Base-by-base conservation (phyloP, 2,329 filamentous ascomycete species). In the Capronia coronata region DNA sequence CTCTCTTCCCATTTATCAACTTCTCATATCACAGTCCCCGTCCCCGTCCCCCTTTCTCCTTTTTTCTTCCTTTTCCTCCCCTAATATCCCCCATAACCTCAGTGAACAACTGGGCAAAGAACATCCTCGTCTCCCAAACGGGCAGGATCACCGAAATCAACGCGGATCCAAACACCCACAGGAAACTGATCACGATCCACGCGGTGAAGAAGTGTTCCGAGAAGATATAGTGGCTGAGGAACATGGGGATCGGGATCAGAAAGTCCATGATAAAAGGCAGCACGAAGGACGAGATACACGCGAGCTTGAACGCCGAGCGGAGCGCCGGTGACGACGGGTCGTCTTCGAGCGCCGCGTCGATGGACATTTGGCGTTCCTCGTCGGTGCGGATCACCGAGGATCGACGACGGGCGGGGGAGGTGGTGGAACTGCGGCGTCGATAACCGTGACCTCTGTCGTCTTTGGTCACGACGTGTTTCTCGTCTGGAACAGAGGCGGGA, bases 191-290 rank as follows among this genome's bases (percentile, higher is more conserved):
- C 1, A 80, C 75, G 9, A 89, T 79, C 86, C 86, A 90, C 37
- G 84, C 86, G 3, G 84, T 86, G 68, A 91, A 93, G 73, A 93
- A 93, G 14, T 74, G 74, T 71, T 86, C 84, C 65, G 76, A 81
- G 69, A 93, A 93, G 46, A 94, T 77, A 64, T 94, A 95, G 1
- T 78, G 78, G 0, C 76, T 76, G 9, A 87, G 88, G 63, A 91
- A 95, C 80, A 95, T 83, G 1, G 89, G 89, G 76, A 94, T 90
- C 0, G 89, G 89, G 87, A 88, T 94, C 14, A 95, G 76, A 67
- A 95, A 75, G 1, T 94, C 71, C 51, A 94, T 74, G 0, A 80
- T 75, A 0, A 94, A 54, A 0, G 86, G 85, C 69, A 87, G 71
- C 55, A 76, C 65, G 13, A 82, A 70, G 0, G 82, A 86, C 51